Conservation (phyloP, 352 stramenopile species). For the Elongisporangium anandrum region DNA sequence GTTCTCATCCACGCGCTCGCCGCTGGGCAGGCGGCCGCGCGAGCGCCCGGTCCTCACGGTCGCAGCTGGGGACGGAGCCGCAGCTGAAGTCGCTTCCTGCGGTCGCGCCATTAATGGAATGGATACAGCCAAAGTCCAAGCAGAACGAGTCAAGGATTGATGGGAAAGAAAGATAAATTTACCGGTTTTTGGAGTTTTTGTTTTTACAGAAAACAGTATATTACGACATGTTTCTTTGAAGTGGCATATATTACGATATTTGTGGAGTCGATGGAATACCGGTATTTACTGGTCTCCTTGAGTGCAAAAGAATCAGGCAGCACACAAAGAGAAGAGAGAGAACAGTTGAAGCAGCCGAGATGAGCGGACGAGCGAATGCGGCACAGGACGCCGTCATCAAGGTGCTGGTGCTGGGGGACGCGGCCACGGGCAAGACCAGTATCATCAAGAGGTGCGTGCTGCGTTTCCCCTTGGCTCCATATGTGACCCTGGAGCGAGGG, state of each 20-base stretch:
- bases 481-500: not conserved
- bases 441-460: slow-evolving; percentile 87
- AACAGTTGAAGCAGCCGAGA: slow-evolving; percentile 8
- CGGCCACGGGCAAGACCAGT: slow-evolving; percentile 90
- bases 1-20: slow-evolving; percentile 28
- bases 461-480: not conserved
- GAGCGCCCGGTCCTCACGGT: not conserved
- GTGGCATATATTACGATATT: too few relatives aligned
- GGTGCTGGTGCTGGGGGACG: slow-evolving; percentile 88
- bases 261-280: not conserved
- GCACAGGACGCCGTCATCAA: slow-evolving; percentile 90
- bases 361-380: slow-evolving; percentile 65
- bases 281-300: not conserved
- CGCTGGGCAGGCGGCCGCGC: slow-evolving; percentile 26
- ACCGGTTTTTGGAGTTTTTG: not conserved
- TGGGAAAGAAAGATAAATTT: not conserved
- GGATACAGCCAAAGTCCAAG: not conserved
- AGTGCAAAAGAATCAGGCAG: not conserved
- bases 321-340: not conserved
- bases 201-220: not conserved
- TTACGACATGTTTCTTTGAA: not conserved
- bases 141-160: not conserved
- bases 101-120: not conserved
- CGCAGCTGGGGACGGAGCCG: not conserved
- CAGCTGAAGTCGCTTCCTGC: not conserved